Evolutionary conservation across 2,329 filamentous ascomycete species (phyloP).

Genomic region (Scytalidium sp.): DNA sequence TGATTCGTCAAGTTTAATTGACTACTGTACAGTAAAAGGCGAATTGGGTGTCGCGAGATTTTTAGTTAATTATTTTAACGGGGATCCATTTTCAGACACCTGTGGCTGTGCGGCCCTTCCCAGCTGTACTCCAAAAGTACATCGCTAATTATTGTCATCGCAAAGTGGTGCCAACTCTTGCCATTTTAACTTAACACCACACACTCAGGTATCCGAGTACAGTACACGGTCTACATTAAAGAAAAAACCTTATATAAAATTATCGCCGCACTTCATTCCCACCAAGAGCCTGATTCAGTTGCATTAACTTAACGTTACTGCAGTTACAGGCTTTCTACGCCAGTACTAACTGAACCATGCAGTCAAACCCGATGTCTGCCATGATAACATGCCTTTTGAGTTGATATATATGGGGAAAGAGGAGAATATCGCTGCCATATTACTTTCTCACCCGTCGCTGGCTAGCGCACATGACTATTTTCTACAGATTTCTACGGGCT

Average conservation of each 20-base stretch:
- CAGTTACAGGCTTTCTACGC: neutral
- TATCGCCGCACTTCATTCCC: neutral
- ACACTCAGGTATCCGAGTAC: neutral
- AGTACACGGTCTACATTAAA: neutral
- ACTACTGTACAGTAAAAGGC: conserved; percentile 4
- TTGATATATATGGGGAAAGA: neutral
- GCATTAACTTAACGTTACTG: too few species aligned
- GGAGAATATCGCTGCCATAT: neutral
- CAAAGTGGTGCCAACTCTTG: neutral
- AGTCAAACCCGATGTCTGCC: neutral
- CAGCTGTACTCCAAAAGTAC: conserved; percentile 4
- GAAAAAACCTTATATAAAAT: neutral
- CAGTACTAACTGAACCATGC: neutral
- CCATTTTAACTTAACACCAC: conserved; percentile 5
- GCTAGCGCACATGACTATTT: neutral
- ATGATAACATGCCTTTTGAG: neutral
- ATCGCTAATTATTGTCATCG: conserved; percentile 1
- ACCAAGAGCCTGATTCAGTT: neutral
- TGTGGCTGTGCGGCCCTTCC: conserved; percentile 8
- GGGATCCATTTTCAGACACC: conserved; percentile 7
- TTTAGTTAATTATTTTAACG: conserved; percentile 10
- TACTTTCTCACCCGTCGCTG: neutral
- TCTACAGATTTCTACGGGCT: neutral
- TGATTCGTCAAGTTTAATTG: too few species aligned
- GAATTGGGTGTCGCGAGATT: conserved; percentile 8